A percentile compares a stretch with the other conserved stretches of the same genome.
phyloP scores from a whole-genome alignment of 2,329 filamentous ascomycete genomes.

The Alternaria ethzedia region DNA sequence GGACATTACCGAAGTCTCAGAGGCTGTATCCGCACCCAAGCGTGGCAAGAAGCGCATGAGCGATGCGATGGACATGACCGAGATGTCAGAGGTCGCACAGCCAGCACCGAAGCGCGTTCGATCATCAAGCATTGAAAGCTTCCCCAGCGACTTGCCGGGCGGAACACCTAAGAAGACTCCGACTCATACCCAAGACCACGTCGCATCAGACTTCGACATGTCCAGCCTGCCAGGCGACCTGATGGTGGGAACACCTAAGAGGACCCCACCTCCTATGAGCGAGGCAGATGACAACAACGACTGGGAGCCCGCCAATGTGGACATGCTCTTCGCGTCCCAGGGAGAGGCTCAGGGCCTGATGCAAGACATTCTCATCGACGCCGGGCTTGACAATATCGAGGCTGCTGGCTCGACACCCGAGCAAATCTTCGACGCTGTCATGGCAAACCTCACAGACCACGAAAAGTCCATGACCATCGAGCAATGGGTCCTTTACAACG shows the following conservation, averaged over 20 bases:
- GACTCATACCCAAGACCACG: conserved; percentile 13
- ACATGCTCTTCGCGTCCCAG: conserved; percentile 65
- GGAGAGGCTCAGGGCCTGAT: conserved; percentile 26
- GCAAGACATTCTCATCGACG: conserved; percentile 37
- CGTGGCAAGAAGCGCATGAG: conserved; percentile 25
- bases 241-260: conserved; percentile 47
- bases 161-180: conserved; percentile 33
- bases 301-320: conserved; percentile 80
- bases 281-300: conserved; percentile 42
- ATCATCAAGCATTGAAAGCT: conserved; percentile 30
- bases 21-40: not conserved
- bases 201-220: conserved; percentile 16
- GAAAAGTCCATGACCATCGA: conserved; percentile 93
- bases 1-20: not conserved
- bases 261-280: conserved; percentile 24
- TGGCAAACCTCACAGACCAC: conserved; percentile 69
- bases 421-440: conserved; percentile 58
- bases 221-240: conserved; percentile 25
- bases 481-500: conserved; percentile 88
- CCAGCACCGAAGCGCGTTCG: conserved; percentile 22
- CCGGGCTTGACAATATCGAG: conserved; percentile 39
- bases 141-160: conserved; percentile 24
- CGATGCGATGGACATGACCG: conserved; percentile 16
- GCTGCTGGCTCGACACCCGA: conserved; percentile 25
- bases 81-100: not conserved